phyloP scores from a whole-genome alignment of 176 grass and related monocot species.

The Alloteropsis semialata region DNA sequence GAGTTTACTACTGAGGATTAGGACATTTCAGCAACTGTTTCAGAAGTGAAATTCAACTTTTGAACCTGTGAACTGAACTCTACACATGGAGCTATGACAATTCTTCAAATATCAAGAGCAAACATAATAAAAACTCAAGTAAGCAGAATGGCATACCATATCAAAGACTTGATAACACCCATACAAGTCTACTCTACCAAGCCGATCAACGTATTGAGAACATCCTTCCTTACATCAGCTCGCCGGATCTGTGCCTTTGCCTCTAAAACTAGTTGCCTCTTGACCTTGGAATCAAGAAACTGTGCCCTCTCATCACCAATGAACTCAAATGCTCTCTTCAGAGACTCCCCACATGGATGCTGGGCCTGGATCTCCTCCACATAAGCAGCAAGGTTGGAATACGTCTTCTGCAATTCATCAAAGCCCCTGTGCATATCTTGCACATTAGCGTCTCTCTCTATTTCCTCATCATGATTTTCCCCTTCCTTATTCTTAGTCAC shows the following conservation, averaged over 20 bases:
- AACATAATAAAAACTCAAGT: background rate
- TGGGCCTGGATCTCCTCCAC: constrained; percentile 26
- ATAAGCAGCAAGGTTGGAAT: constrained; percentile 33
- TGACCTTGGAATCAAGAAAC: constrained; percentile 28
- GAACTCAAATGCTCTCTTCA: constrained; percentile 42
- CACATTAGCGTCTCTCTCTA: constrained; percentile 3
- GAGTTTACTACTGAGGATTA: background rate
- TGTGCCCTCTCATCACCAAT: constrained; percentile 42
- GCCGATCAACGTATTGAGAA: constrained; percentile 6
- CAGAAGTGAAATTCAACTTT: background rate
- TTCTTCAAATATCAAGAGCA: background rate
- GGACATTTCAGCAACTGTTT: background rate
- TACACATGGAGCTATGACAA: background rate
- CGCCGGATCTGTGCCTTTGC: background rate
- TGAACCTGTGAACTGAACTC: background rate
- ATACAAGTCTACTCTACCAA: background rate
- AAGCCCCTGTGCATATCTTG: background rate
- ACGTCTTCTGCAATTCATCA: constrained; percentile 27
- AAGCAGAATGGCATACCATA: constrained; percentile 29
- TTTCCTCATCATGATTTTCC: constrained; percentile 3
- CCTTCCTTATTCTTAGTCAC: background rate
- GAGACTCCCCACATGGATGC: constrained; percentile 29
- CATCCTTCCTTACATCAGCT: constrained; percentile 11
- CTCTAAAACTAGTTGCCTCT: constrained; percentile 4
- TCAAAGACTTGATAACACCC: background rate